Evolutionary conservation across 805 yeast genomes (phyloP).

Genomic region (Kluyveromyces dobzhanskii): DNA sequence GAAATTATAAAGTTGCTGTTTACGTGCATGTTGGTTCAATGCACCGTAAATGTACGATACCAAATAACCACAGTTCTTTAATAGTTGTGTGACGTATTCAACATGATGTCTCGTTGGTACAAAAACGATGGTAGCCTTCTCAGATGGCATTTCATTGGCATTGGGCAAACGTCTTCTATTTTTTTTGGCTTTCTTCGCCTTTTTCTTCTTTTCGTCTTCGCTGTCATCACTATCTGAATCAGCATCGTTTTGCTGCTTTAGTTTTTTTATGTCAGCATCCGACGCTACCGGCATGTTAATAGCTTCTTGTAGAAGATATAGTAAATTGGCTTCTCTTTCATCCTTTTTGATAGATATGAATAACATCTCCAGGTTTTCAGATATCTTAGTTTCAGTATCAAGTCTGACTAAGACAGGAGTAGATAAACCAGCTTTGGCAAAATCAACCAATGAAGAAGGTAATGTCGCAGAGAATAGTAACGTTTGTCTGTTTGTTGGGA

Average conservation of each 20-base stretch:
- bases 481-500: conserved; percentile 81
- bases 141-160: conserved; percentile 79
- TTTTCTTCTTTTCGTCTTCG: conserved; percentile 30
- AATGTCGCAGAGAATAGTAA: conserved; percentile 89
- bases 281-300: conserved; percentile 80
- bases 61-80: conserved; percentile 75
- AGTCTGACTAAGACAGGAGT: conserved; percentile 89
- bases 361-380: conserved; percentile 86
- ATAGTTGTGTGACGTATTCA: conserved; percentile 68
- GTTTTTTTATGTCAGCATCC: conserved; percentile 50
- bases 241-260: conserved; percentile 40
- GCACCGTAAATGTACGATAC: conserved; percentile 90
- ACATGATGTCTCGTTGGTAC: conserved; percentile 98
- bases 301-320: conserved; percentile 70
- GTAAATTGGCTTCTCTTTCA: conserved; percentile 84
- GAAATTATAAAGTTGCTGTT: conserved; percentile 77
- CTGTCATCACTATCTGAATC: conserved; percentile 46
- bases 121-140: conserved; percentile 80
- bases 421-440: conserved; percentile 92
- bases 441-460: conserved; percentile 86
- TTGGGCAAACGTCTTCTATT: conserved; percentile 57
- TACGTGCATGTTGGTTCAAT: conserved; percentile 90
- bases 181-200: conserved; percentile 32
- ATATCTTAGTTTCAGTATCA: conserved; percentile 86
- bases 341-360: conserved; percentile 71